A percentile compares a stretch with the other conserved stretches of the same genome.
Conservation (phyloP, 768 basidiomycete species). For the Collybiopsis confluens region DNA sequence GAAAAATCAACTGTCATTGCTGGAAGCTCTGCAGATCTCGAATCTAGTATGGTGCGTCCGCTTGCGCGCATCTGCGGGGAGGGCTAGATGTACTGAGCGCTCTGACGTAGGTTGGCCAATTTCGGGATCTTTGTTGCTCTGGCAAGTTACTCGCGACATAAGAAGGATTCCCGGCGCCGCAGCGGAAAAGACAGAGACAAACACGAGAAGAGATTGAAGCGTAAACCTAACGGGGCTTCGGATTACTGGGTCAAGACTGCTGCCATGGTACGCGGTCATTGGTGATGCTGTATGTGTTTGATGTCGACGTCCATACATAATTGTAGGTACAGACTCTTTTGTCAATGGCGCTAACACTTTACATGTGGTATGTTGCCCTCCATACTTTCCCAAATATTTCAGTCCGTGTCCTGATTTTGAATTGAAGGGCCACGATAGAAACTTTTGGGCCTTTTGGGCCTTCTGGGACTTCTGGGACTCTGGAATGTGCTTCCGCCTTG, state of each 20-base stretch:
- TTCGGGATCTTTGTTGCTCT: constrained; percentile 37
- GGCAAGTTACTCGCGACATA: constrained; percentile 36
- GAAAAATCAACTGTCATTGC: constrained; percentile 27
- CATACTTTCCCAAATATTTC: neutral
- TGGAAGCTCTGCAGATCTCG: constrained; percentile 37
- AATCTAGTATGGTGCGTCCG: constrained; percentile 34
- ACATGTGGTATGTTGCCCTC: constrained; percentile 26
- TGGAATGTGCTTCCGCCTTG: constrained; percentile 26
- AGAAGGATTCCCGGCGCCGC: constrained; percentile 20
- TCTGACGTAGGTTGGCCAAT: constrained; percentile 32
- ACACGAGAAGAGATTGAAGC: neutral
- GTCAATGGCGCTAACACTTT: constrained; percentile 33
- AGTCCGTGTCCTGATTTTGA: neutral
- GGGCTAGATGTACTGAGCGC: neutral
- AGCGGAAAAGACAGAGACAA: constrained; percentile 4
- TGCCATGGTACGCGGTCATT: constrained; percentile 25
- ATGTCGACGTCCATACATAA: no score
- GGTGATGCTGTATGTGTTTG: no score
- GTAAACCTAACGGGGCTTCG: neutral
- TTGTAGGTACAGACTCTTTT: constrained; percentile 30
- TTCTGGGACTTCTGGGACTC: no score
- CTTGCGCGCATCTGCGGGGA: neutral
- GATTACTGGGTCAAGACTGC: constrained; percentile 34
- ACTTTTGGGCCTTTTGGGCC: constrained; percentile 24
- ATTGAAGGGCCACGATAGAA: constrained; percentile 23